Evolutionary conservation across 2,329 filamentous ascomycete genomes (phyloP), one percentile per base, ranked within the genome.

Genomic region (Colletotrichum viniferum): DNA sequence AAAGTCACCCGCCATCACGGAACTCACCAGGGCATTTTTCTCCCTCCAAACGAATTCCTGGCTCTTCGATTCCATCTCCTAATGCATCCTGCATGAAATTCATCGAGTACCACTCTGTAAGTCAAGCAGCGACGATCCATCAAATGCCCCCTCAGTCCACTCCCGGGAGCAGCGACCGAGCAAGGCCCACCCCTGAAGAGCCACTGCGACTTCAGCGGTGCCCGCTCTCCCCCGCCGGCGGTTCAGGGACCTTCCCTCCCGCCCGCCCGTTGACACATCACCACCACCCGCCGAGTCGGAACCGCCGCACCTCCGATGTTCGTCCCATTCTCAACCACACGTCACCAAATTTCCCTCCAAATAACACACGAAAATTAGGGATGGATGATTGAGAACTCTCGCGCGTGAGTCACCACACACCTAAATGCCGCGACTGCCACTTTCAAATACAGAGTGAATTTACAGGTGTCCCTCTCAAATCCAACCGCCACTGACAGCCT

Each of bases 181-280:
- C 55, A 18, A 9, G 66, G 55, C 34, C 32, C 8, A 69, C 48
- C 18, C 30, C 3, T 28, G 24, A 2, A 34, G 24, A 0, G 4
- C 43, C 43, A 21, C 43, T 52, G n/a, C 10, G 43, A 52, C 43
- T 52, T 52, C 43, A 52, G 43, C 43, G 10, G 43, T 52, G 43
- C 43, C 43, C 43, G 43, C 43, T 21, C 28, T 61, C 63, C 60
- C n/a, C 36, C 60, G 24, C 61, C 61, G 12, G n/a, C 30, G 24
- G 65, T 64, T 5, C 56, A 73, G 12, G 65, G 71, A 56, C 26
- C 56, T 64, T 69, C 65, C 71, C 71, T 73, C 24, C 65, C 43
- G 43, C 43, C 58, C 65, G 26, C 30, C n/a, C 30, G 21, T 18
- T 68, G 58, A 73, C 71, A 58, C 43, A 63, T 69, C 65, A 73